Evolutionary conservation across 2,329 filamentous ascomycete species (phyloP), one percentile per base, ranked within the genome.

Genomic region (Colletotrichum abscissum): DNA sequence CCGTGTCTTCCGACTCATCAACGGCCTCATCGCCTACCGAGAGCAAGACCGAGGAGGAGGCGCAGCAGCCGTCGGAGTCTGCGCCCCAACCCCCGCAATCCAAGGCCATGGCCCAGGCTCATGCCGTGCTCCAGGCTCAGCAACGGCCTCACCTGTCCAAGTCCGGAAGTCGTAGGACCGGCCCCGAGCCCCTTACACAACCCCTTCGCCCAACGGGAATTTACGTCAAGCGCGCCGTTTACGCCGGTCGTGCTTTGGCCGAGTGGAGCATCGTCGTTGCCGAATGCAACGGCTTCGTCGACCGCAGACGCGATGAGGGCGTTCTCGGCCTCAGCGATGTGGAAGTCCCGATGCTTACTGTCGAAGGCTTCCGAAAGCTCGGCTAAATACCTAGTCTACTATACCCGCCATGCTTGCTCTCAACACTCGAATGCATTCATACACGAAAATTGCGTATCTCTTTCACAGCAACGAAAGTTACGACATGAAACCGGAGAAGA

Each of bases 231-330:
- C 86, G 86, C 30, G 84, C 87, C 9, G 89, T 89, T 62, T 93
- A 96, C 80, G 86, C 89, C 3, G 94, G 94, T 1, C 88, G 93
- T 24, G 92, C 94, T 0, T 86, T 97, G 57, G 93, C 93, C 0
- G 94, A 97, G 81, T 97, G 94, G 94, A 87, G 88, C 24, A 84
- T 94, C 22, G 89, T 96, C 24, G 90, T 95, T 19, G 89, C 90
- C 69, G 94, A 97, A 80, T 94, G 92, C 84, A 94, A 95, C 82
- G 94, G 91, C 78, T 97, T 96, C 81, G 90, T 95, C 38, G 93
- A 96, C 72, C 87, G 94, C 58, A 88, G 94, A 67, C 91, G 91
- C 64, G 90, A 91, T 59, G 94, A 97, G 79, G 94, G 94, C 57
- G 89, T 95, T 11, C 87, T 89, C 2, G 85, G 86, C 0, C 88